Percentiles rank a stretch among this genome's conserved stretches.
phyloP scores from a whole-genome alignment of 495 filamentous ascomycete genomes.

The Aspergillus cristatus region DNA sequence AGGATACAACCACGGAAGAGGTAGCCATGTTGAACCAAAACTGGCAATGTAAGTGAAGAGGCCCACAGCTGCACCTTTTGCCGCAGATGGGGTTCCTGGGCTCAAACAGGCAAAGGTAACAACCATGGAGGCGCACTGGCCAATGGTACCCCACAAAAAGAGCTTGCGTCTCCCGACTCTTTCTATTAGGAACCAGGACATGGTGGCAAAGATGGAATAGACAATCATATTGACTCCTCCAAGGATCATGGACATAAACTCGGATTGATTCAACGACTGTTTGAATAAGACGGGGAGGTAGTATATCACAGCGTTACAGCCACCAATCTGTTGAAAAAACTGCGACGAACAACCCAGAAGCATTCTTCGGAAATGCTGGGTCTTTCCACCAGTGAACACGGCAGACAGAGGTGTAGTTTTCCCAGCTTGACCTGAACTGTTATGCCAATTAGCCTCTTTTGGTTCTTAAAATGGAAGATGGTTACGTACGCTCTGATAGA shows the following conservation, averaged over 20 bases:
- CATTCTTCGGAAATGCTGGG: slow-evolving; percentile 41
- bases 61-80: slow-evolving; percentile 66
- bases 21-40: slow-evolving; percentile 68
- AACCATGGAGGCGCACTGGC: slow-evolving; percentile 63
- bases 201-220: slow-evolving; percentile 67
- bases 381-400: slow-evolving; percentile 32
- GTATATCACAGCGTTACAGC: slow-evolving; percentile 81
- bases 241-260: slow-evolving; percentile 60
- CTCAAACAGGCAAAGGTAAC: slow-evolving; percentile 67
- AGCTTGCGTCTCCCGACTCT: slow-evolving; percentile 65
- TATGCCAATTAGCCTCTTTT: not conserved
- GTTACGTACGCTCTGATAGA: slow-evolving; percentile 61
- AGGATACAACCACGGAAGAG: slow-evolving; percentile 47
- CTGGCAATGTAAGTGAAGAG: slow-evolving; percentile 71
- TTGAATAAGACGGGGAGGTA: slow-evolving; percentile 74
- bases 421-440: slow-evolving; percentile 28
- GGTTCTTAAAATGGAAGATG: not conserved
- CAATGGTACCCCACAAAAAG: slow-evolving; percentile 61
- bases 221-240: slow-evolving; percentile 81
- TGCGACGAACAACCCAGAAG: slow-evolving; percentile 51
- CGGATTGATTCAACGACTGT: slow-evolving; percentile 47
- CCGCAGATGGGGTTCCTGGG: slow-evolving; percentile 38
- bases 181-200: slow-evolving; percentile 82
- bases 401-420: slow-evolving; percentile 26
- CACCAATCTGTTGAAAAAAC: slow-evolving; percentile 71